These are phyloP conservation scores for Citrus reticulata DNA, from an alignment of 345 rosid genomes.

Conservation along the genomic window DNA sequence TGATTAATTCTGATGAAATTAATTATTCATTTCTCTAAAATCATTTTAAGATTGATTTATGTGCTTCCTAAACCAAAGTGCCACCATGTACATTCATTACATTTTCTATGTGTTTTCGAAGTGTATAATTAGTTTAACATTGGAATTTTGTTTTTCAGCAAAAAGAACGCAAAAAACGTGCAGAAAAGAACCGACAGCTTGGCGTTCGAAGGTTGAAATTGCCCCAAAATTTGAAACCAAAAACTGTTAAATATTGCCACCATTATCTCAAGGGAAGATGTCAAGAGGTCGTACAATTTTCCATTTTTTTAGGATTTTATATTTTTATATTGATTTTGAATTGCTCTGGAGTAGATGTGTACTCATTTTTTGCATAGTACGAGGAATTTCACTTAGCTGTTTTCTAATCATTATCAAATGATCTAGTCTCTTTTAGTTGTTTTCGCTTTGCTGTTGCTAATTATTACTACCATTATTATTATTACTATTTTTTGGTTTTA, in stretches of 20 bases:
- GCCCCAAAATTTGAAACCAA: constrained; percentile 53
- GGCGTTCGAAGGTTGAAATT: constrained; percentile 87
- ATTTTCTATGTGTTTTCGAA: constrained; percentile 1
- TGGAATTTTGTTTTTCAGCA: constrained; percentile 35
- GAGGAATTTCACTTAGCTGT: not conserved
- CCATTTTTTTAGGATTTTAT: not conserved
- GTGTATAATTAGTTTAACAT: not conserved
- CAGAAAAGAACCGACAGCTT: constrained; percentile 61
- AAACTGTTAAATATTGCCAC: constrained; percentile 55
- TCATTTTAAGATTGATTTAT: not conserved
- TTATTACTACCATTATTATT: not conserved
- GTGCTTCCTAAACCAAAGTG: not conserved
- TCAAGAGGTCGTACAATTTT: constrained; percentile 48
- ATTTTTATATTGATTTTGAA: constrained; percentile 4
- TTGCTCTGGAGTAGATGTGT: not conserved
- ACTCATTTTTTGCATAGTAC: not conserved
- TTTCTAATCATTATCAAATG: not conserved
- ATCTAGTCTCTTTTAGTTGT: not conserved
- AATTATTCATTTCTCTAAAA: not conserved
- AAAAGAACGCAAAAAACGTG: constrained; percentile 65
- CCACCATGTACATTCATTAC: not conserved
- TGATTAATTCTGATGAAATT: not conserved
- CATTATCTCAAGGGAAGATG: constrained; percentile 83
- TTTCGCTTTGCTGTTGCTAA: constrained; percentile 1
- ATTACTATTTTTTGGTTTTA: constrained; percentile 1